Percentiles rank a stretch among this genome's conserved stretches.
Conservation (phyloP, 441 rosid species). For the Jatropha multifida region DNA sequence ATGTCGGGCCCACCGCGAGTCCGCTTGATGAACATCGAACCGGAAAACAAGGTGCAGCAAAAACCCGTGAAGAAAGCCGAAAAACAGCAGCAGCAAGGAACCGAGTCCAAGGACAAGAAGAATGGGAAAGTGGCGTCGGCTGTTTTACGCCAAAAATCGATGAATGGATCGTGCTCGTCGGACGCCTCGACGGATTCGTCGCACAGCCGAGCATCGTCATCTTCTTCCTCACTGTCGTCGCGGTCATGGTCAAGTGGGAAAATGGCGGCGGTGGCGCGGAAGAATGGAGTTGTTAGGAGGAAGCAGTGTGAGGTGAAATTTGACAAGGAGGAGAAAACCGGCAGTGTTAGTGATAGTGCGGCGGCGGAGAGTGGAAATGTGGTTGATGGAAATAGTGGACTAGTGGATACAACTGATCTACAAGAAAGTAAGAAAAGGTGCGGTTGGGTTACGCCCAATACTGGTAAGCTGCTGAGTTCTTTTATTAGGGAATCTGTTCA, state of each 20-base stretch:
- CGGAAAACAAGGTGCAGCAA: constrained; percentile 54
- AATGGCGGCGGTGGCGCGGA: constrained; percentile 4
- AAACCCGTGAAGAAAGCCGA: constrained; percentile 38
- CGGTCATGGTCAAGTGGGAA: background rate
- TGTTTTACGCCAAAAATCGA: constrained; percentile 38
- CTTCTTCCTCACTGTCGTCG: background rate
- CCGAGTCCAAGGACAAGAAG: constrained; percentile 24
- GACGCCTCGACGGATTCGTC: constrained; percentile 70
- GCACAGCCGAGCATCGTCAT: constrained; percentile 13
- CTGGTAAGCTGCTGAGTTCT: constrained; percentile 42
- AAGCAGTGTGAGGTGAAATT: constrained; percentile 14
- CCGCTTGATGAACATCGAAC: constrained; percentile 44
- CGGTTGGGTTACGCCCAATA: constrained; percentile 75
- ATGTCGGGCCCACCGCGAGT: constrained; percentile 62
- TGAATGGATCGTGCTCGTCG: constrained; percentile 76
- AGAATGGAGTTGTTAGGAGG: constrained; percentile 8
- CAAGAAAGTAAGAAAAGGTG: constrained; percentile 65
- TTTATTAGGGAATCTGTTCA: constrained; percentile 16
- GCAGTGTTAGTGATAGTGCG: background rate
- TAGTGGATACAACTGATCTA: constrained; percentile 50
- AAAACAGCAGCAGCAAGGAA: constrained; percentile 27
- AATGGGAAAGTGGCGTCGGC: constrained; percentile 26
- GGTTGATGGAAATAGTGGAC: constrained; percentile 41
- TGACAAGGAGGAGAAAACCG: constrained; percentile 5
- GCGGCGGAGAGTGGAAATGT: constrained; percentile 19